phyloP scores from a whole-genome alignment of 306 rosid genomes.

The Urtica urens region DNA sequence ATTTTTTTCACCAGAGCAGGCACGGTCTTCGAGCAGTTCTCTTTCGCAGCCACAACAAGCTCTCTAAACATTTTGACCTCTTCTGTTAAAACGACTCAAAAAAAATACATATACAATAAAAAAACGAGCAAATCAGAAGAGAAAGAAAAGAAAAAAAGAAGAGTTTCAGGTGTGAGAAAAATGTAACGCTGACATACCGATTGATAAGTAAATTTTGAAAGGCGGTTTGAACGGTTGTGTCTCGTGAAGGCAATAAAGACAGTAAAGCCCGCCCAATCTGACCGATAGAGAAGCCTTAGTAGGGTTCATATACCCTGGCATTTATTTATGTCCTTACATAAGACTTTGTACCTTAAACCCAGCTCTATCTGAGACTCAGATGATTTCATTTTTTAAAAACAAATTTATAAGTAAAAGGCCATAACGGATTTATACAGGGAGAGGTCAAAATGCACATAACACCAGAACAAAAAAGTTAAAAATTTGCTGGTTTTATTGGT shows the following conservation, averaged over 20 bases:
- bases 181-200: slow-evolving; percentile 43
- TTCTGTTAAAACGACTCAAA: slow-evolving; percentile 28
- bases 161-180: background rate
- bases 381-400: too few species aligned
- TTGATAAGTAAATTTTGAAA: slow-evolving; percentile 60
- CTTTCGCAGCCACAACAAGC: slow-evolving; percentile 51
- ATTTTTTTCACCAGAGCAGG: slow-evolving; percentile 48
- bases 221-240: slow-evolving; percentile 77
- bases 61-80: slow-evolving; percentile 55
- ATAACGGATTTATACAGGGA: too few species aligned
- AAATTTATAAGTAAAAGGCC: too few species aligned
- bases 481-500: too few species aligned
- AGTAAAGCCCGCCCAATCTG: slow-evolving; percentile 66
- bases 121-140: background rate
- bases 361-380: too few species aligned
- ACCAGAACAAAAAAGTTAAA: too few species aligned
- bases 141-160: background rate
- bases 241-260: slow-evolving; percentile 79
- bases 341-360: too few species aligned
- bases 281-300: slow-evolving; percentile 38
- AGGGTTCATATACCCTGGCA: slow-evolving; percentile 56
- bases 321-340: too few species aligned
- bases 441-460: too few species aligned
- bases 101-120: background rate
- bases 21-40: slow-evolving; percentile 28